Percentiles rank a stretch among this genome's conserved stretches.
phyloP scores from a whole-genome alignment of 1,284 basidiomycete genomes.

The Apiotrichum porosum region DNA sequence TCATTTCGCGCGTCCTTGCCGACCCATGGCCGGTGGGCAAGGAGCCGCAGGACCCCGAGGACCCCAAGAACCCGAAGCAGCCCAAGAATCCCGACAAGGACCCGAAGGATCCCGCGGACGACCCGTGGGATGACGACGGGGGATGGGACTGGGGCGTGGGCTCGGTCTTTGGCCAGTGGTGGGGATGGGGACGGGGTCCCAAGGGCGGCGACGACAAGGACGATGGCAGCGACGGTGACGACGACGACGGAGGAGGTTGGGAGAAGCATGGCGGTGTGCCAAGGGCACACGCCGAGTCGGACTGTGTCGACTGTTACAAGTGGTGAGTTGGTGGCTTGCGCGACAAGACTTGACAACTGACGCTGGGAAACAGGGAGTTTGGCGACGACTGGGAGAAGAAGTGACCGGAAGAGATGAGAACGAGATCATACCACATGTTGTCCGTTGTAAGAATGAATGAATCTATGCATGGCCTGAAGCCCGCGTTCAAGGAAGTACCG shows the following conservation, averaged over 20 bases:
- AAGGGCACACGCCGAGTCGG: slow-evolving; percentile 34
- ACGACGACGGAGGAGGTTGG: slow-evolving; percentile 54
- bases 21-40: slow-evolving; percentile 61
- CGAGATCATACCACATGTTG: too few species aligned
- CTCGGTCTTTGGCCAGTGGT: slow-evolving; percentile 4
- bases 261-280: slow-evolving; percentile 48
- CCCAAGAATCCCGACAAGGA: background rate
- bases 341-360: background rate
- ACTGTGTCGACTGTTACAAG: slow-evolving; percentile 49
- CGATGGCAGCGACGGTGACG: slow-evolving; percentile 9
- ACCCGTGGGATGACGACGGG: background rate
- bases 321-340: slow-evolving; percentile 33
- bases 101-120: background rate
- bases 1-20: slow-evolving; percentile 67
- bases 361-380: slow-evolving; percentile 13
- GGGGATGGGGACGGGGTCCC: slow-evolving; percentile 13
- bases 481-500: too few species aligned
- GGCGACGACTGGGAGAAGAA: slow-evolving; percentile 36
- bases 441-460: too few species aligned
- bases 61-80: background rate
- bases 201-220: slow-evolving; percentile 6
- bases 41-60: background rate
- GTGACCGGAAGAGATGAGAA: too few species aligned
- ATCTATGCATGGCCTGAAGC: too few species aligned
- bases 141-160: slow-evolving; percentile 4